phyloP scores from a whole-genome alignment of 176 grass and related monocot genomes.

The Luzula sylvatica region DNA sequence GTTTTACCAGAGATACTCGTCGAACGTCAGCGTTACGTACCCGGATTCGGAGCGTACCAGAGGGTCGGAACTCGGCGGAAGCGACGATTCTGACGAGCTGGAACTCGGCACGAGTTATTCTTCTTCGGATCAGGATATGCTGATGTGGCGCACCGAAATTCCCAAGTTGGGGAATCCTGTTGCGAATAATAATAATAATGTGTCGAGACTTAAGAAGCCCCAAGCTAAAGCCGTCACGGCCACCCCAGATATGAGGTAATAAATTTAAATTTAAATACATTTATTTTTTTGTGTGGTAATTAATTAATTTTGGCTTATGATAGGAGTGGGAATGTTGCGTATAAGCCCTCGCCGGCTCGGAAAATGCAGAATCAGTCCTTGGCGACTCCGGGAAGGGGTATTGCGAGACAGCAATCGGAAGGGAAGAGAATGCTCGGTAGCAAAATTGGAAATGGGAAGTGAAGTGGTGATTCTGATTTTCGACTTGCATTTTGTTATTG shows the following conservation, averaged over 20 bases:
- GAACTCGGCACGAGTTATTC: slow-evolving; percentile 37
- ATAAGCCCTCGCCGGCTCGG: slow-evolving; percentile 36
- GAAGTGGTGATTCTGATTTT: neutral
- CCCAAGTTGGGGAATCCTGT: slow-evolving; percentile 31
- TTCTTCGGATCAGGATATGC: slow-evolving; percentile 55
- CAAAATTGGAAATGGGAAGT: slow-evolving; percentile 10
- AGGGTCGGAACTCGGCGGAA: slow-evolving; percentile 39
- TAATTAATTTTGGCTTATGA: slow-evolving; percentile 17
- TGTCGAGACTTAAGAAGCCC: slow-evolving; percentile 48
- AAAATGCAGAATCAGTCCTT: slow-evolving; percentile 24
- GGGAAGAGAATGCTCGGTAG: neutral
- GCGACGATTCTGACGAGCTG: slow-evolving; percentile 28
- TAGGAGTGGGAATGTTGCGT: slow-evolving; percentile 34
- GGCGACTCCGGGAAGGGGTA: slow-evolving; percentile 34
- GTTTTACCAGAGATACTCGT: slow-evolving; percentile 48
- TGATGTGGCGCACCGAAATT: slow-evolving; percentile 29
- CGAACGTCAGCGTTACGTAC: slow-evolving; percentile 19
- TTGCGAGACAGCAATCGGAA: slow-evolving; percentile 11
- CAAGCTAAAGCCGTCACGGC: slow-evolving; percentile 29
- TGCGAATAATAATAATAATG: slow-evolving; percentile 12
- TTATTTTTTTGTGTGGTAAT: slow-evolving; percentile 12
- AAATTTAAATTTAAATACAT: neutral
- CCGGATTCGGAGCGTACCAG: slow-evolving; percentile 20
- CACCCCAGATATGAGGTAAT: slow-evolving; percentile 39
- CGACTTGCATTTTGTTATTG: neutral